Evolutionary conservation across 192 early-diverging fungal species (phyloP), one percentile per base, ranked within the genome.

Genomic region (Phlyctochytrium planicorne): DNA sequence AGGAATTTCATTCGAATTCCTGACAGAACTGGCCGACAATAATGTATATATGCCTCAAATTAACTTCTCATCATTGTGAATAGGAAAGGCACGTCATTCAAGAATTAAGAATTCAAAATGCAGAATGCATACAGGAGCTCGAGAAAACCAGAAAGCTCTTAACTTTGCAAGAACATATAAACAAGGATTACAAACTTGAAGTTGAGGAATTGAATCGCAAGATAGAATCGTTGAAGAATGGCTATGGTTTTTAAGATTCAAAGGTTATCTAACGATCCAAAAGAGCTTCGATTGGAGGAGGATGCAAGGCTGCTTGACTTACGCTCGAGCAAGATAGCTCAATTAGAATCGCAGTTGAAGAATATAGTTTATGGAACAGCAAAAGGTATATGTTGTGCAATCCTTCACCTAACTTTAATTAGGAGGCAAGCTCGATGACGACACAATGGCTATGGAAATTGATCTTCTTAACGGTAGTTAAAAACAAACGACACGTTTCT

Each of bases 221-320:
- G 55, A 60, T 84, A n/a, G 71, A 72, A 30, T 65, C 78, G 2
- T 60, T 83, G 4, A 68, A 71, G 55, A 86, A 86, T 67, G 85
- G 87, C 60, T 87, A 87, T 68, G 85, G 84, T 59, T 34, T 31
- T 20, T 68, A 27, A 75, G n/a, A 30, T 0, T 73, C n/a, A 25
- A 3, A 10, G 6, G 35, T 36, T 17, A n/a, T 73, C 24, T 57
- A 34, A 66, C 32, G 27, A 32, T 35, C 34, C 56, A 32, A n/a
- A 63, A 85, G 84, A 87, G 60, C 52, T 86, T n/a, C 32, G 78
- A n/a, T 69, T 87, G 25, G 83, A 84, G 34, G 81, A 87, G 60
- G 68, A 79, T 65, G 69, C 77, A 0, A 50, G 84, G 30, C 69
- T 86, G 53, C 64, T 81, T 3, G 83, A 86, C 35, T 47, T 82